Percentiles rank a stretch among this genome's conserved stretches.
Evolutionary conservation across 129 eudicot genomes (phyloP).

Genomic region (Daucus carota): DH1_v3.0 NC_030386.2:38314001-38314500

Average conservation of each 20-base stretch:
- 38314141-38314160: slow-evolving; percentile 42
- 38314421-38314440: slow-evolving; percentile 93
- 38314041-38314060: slow-evolving; percentile 77
- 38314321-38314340: slow-evolving; percentile 99
- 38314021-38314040: slow-evolving; percentile 64
- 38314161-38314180: slow-evolving; percentile 89
- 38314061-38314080: slow-evolving; percentile 49
- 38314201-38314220: slow-evolving; percentile 90
- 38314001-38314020: slow-evolving; percentile 76
- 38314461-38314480: background rate
- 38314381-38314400: slow-evolving; percentile 75
- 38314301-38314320: slow-evolving; percentile 75
- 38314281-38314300: slow-evolving; percentile 81
- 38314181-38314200: slow-evolving; percentile 89
- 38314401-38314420: slow-evolving; percentile 95
- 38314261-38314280: slow-evolving; percentile 69
- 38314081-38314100: slow-evolving; percentile 75
- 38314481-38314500: background rate
- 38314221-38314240: slow-evolving; percentile 86
- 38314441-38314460: slow-evolving; percentile 56
- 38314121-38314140: slow-evolving; percentile 24
- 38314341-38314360: slow-evolving; percentile 94
- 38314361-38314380: slow-evolving; percentile 69
- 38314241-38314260: slow-evolving; percentile 98
- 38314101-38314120: slow-evolving; percentile 16